Base-by-base conservation (phyloP, 768 basidiomycete genomes). In the Daedalea quercina region DNA sequence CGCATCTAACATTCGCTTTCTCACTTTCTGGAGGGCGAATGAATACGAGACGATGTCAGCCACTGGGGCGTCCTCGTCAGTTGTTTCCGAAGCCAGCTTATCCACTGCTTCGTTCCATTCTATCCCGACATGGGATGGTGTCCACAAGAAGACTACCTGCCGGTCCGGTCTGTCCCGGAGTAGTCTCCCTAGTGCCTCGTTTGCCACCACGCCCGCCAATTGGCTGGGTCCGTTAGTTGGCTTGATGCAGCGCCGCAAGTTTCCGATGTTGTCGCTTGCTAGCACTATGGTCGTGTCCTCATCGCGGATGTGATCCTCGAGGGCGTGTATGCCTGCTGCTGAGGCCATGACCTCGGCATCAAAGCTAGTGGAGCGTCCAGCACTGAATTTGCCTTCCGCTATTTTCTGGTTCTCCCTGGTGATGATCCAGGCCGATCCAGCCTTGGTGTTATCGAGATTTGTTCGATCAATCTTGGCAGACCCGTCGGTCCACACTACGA, bases 311-410 rank as follows among this genome's bases (percentile, higher is more conserved):
- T 6, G 11, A 8, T 9, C 12, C 3, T 28, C 20, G 15, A 24
- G 20, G 11, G 8, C 25, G 8, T 19, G 19, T 17, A 49, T 12
- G 8, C 48, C 48, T 26, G 8, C 20, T 20, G 31, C 28, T 33
- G 31, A 23, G 17, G 48, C 48, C 31, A 49, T 31, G 25, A 49
- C 31, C 19, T 49, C 48, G 11, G 48, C 48, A 31, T 49, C 48
- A 20, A 40, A 49, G 12, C n/a, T 35, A 15, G 34, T 13, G 2
- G 34, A 13, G 9, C 13, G 17, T 12, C 44, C 48, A n/a, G 34
- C 48, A 34, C 13, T 17, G 17, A 34, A 49, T 22, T 9, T n/a
- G n/a, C 33, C 48, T 20, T 22, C 20, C 8, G 15, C 17, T n/a
- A n/a, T 13, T 17, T 22, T 24, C 17, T 35, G 31, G 13, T 7